Conservation (phyloP, 1,284 basidiomycete species). For the Schizophyllum amplum region DNA sequence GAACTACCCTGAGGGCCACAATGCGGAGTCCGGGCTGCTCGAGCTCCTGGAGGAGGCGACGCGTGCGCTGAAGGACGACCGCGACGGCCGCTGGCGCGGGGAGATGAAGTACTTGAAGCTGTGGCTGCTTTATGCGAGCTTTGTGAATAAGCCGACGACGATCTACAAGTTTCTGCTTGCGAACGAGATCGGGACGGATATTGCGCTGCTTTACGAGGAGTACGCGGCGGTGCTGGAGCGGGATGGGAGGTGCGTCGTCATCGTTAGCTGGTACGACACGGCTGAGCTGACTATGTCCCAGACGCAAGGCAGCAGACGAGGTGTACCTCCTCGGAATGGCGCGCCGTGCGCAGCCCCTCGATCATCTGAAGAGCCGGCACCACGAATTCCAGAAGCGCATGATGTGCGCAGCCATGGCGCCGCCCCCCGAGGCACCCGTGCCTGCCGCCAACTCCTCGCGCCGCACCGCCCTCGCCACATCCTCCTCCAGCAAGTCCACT, state of each 20-base stretch:
- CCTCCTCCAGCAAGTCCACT: constrained; percentile 16
- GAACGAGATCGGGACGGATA: constrained; percentile 72
- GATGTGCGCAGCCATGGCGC: constrained; percentile 22
- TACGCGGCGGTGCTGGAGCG: constrained; percentile 67
- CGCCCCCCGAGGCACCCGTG: constrained; percentile 17
- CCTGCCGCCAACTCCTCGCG: constrained; percentile 15
- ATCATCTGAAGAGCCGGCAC: constrained; percentile 68
- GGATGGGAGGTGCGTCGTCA: constrained; percentile 43
- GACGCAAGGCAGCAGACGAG: constrained; percentile 81
- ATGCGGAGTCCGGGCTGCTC: constrained; percentile 69
- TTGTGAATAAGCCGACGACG: constrained; percentile 56
- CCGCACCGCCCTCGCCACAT: constrained; percentile 16
- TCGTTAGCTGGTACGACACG: not conserved
- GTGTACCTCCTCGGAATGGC: constrained; percentile 84
- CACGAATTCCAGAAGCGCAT: constrained; percentile 52
- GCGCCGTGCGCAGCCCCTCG: constrained; percentile 66
- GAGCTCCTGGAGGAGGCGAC: constrained; percentile 81
- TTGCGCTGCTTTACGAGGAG: constrained; percentile 77
- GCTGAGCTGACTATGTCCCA: constrained; percentile 21
- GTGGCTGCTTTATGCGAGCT: constrained; percentile 80
- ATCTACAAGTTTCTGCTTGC: constrained; percentile 75
- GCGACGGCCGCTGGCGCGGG: constrained; percentile 52
- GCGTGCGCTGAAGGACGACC: constrained; percentile 61
- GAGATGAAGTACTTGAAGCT: constrained; percentile 78
- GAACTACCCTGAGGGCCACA: constrained; percentile 57